These are phyloP conservation scores for Phytophthora sp. DNA, from an alignment of 352 stramenopile genomes.

Conservation along the genomic window DNA sequence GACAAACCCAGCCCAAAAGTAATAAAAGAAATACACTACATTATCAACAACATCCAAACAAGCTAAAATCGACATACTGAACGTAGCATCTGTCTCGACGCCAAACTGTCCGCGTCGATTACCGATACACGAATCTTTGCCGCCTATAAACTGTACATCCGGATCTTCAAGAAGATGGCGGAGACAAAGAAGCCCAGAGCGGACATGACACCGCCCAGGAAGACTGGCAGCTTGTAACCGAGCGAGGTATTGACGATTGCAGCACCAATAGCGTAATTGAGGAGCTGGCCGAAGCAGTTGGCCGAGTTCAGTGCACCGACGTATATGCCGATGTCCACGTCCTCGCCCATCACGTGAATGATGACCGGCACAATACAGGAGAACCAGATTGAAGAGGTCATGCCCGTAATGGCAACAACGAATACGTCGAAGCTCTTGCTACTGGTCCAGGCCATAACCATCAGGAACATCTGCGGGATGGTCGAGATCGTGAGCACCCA, in stretches of 20 bases:
- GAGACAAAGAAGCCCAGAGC: conserved; percentile 32
- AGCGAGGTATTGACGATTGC: conserved; percentile 37
- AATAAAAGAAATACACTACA: conserved; percentile 23
- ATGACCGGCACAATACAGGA: conserved; percentile 40
- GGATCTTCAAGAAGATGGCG: conserved; percentile 42
- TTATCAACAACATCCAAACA: conserved; percentile 33
- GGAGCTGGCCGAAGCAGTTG: conserved; percentile 41
- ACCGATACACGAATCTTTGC: conserved; percentile 11
- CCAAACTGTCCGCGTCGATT: conserved; percentile 15
- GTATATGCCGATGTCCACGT: conserved; percentile 43
- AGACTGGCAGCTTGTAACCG: conserved; percentile 42
- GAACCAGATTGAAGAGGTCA: conserved; percentile 39
- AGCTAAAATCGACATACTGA: conserved; percentile 16
- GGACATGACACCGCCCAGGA: conserved; percentile 38
- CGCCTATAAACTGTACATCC: conserved; percentile 42
- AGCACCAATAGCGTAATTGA: conserved; percentile 39
- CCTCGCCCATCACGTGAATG: conserved; percentile 40
- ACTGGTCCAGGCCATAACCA: conserved; percentile 38
- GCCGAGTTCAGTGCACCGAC: conserved; percentile 42
- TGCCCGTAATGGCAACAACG: conserved; percentile 47
- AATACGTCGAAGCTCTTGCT: conserved; percentile 38
- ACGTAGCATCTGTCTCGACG: conserved; percentile 18
- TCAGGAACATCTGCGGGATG: conserved; percentile 45
- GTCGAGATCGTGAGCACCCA: conserved; percentile 39
- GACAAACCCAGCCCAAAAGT: background rate